Base-by-base conservation (phyloP, 2,329 filamentous ascomycete species). In the Alternaria sp. region DNA sequence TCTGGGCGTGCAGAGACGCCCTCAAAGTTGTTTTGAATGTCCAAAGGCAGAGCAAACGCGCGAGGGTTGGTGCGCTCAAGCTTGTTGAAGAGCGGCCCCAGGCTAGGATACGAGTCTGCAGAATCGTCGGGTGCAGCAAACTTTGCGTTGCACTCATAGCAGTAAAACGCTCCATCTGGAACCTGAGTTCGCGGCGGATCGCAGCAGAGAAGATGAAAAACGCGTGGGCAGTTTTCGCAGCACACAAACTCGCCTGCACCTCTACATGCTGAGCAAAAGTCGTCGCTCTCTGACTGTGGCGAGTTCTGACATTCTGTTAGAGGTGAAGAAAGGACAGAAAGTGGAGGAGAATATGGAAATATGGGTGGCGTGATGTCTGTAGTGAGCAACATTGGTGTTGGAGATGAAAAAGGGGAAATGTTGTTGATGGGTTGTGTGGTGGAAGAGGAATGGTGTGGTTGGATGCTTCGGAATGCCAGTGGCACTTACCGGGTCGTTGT, bases 131-230 rank as follows among this genome's bases (percentile, higher is more conserved):
- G 49, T 29, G 53, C 51, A 58, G 62, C 67, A 31, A 61, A 62
- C 60, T 68, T 68, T 23, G 68, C 58, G 26, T 60, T 62, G 63
- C 74, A 77, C 48, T 74, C 73, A 69, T 91, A 90, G 80, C 94
- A 98, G 77, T 85, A 95, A 91, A 93, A 98, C 14, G 70, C 68
- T 8, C 72, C 74, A 33, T 72, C 69, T 34, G 74, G 73, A 54
- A 73, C 69, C 33, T 70, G 61, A 26, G 65, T 53, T 52, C 70
- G 82, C 37, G 92, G 90, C 61, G 94, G 93, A 77, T 96, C 90
- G 66, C 95, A 87, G 76, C 95, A 98, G 59, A 86, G 84, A 75
- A 95, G 92, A 78, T 98, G 95, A 79, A 96, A 97, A 5, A 93
- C 92, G 66, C 92, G 88, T 60, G 89, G 86, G 80, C 95, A 99